A percentile compares a stretch with the other conserved stretches of the same genome.
Evolutionary conservation across 441 rosid genomes (phyloP).

Genomic region (Adansonia rubrostipa): DNA sequence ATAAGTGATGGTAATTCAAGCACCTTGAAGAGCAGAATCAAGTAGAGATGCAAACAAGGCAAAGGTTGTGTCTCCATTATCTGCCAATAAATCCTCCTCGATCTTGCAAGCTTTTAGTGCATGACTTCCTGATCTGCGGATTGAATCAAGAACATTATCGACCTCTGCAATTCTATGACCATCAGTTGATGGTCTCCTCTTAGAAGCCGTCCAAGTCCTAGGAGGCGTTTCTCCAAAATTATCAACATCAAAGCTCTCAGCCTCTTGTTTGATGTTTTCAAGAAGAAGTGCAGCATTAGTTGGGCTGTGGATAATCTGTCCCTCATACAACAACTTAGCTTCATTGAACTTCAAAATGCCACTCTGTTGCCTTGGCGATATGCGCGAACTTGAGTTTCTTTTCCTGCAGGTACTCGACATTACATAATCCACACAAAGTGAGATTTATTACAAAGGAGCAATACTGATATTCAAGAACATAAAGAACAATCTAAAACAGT

Average conservation of each 20-base stretch:
- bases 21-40: conserved; percentile 94
- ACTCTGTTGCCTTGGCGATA: conserved; percentile 56
- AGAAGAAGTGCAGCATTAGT: conserved; percentile 90
- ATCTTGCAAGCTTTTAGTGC: conserved; percentile 81
- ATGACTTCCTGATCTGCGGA: conserved; percentile 59
- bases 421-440: background rate
- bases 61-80: conserved; percentile 75
- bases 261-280: conserved; percentile 93
- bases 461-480: background rate
- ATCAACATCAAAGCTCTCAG: conserved; percentile 59
- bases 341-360: conserved; percentile 60
- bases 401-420: conserved; percentile 54
- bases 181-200: conserved; percentile 51
- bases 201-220: conserved; percentile 50
- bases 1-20: conserved; percentile 20
- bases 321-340: conserved; percentile 75
- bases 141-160: conserved; percentile 48
- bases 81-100: conserved; percentile 75
- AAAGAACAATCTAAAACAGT: conserved; percentile 12
- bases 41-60: conserved; percentile 80
- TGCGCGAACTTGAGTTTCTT: conserved; percentile 63
- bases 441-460: conserved; percentile 3
- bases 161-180: conserved; percentile 47
- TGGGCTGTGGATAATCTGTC: conserved; percentile 84
- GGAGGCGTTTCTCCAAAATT: conserved; percentile 50